Evolutionary conservation across 2,329 filamentous ascomycete genomes (phyloP).

Genomic region (Trichoderma sp.): DNA sequence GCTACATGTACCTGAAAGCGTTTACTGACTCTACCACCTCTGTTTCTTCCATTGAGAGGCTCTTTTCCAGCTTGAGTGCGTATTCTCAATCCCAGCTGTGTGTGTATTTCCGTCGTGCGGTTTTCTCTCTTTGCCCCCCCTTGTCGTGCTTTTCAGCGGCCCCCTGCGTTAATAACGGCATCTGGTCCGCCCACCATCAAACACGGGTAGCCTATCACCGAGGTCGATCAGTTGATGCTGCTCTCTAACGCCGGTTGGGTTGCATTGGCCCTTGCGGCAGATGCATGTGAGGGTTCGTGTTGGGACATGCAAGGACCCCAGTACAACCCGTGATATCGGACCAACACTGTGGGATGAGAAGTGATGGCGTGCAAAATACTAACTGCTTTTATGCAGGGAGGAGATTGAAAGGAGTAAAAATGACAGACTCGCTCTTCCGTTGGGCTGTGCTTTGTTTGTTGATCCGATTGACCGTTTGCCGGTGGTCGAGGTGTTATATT

Average conservation of each 20-base stretch:
- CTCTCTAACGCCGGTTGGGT: background rate
- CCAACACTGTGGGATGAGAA: background rate
- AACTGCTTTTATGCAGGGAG: background rate
- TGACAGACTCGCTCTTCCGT: background rate
- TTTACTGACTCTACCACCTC: background rate
- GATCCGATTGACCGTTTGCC: background rate
- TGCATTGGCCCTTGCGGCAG: background rate
- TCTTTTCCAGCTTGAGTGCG: background rate
- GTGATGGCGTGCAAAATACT: background rate
- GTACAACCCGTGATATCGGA: background rate
- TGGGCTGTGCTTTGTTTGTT: background rate
- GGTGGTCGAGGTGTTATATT: background rate
- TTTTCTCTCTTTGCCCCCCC: too few relatives aligned
- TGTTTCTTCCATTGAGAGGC: too few relatives aligned
- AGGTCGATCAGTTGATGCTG: background rate
- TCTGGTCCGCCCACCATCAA: background rate
- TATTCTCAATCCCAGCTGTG: background rate
- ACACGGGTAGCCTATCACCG: background rate
- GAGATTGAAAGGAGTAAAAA: constrained; percentile 11
- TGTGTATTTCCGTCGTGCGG: background rate
- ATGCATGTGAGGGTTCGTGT: background rate
- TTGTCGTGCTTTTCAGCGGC: background rate
- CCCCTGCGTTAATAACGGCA: constrained; percentile 14
- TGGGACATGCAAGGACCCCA: background rate
- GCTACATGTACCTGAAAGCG: too few relatives aligned